Base-by-base conservation (phyloP, 805 yeast genomes). In the Kazachstania bromeliacearum region DNA sequence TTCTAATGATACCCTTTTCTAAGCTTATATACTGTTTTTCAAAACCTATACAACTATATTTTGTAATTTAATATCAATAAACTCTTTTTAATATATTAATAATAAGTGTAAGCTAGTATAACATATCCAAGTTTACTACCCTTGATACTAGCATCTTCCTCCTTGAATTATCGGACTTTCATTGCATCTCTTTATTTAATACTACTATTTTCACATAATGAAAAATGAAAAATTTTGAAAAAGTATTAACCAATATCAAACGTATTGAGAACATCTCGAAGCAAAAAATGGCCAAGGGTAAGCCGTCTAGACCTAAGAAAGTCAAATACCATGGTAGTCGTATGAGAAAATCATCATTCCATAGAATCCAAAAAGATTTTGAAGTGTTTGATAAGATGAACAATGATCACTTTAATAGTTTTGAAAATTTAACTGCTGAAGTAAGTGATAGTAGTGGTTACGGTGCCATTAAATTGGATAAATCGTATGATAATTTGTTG, bases 341-440 rank as follows among this genome's bases (percentile, higher is more conserved):
- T 31, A 46, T 58, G 48, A 48, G 63, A 34, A 59, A 53, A 35
- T 56, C 62, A 4, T 57, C 62, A 13, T 46, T 59, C 10, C 50
- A 49, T 32, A 52, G 42, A 36, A 47, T 51, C 12, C 50, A 51
- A 36, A 50, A 53, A 33, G 47, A 50, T 28, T 49, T 59, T 24
- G 42, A 50, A 17, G 49, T 56, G 15, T 57, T 58, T 34, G 46
- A 53, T 33, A 48, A 53, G 33, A 43, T 47, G 19, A 15, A n/a
- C 7, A 8, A 5, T 5, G 46, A 45, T 6, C 51, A 49, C 28
- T 49, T 44, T 17, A 55, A 58, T 35, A 48, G 49, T 28, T 58
- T 55, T 33, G 56, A 53, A 17, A 51, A 48, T 28, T 33, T 57
- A 25, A 37, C 43, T 8, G 14, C 7, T 21, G 18, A 23, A 15